phyloP scores from a whole-genome alignment of 257 asterid species.

The Penstemon davidsonii region DNA sequence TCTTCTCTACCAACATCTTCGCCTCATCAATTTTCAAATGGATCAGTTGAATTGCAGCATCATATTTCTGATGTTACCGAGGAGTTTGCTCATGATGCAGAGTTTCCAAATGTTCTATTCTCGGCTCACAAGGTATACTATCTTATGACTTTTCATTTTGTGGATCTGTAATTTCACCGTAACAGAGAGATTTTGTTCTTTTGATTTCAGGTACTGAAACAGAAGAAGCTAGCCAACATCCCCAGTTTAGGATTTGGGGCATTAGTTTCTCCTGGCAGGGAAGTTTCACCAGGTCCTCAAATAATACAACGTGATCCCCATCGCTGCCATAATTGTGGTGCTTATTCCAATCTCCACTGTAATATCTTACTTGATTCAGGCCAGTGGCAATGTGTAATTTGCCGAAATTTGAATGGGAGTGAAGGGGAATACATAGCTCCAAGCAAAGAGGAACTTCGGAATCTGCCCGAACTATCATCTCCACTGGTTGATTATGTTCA shows the following conservation, averaged over 20 bases:
- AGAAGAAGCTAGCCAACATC: slow-evolving; percentile 76
- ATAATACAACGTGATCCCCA: slow-evolving; percentile 86
- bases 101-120: slow-evolving; percentile 71
- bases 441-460: slow-evolving; percentile 75
- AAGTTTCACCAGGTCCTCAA: slow-evolving; percentile 85
- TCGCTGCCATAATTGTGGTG: slow-evolving; percentile 89
- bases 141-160: no score
- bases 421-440: slow-evolving; percentile 86
- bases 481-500: slow-evolving; percentile 82
- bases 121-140: slow-evolving; percentile 83
- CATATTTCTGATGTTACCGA: slow-evolving; percentile 54
- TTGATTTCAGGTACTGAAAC: slow-evolving; percentile 69
- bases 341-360: slow-evolving; percentile 89
- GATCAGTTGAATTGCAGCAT: slow-evolving; percentile 60
- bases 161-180: no score
- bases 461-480: slow-evolving; percentile 75
- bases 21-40: slow-evolving; percentile 66
- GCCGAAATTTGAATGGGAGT: slow-evolving; percentile 85
- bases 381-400: slow-evolving; percentile 96
- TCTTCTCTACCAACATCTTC: slow-evolving; percentile 82
- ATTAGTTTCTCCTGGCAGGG: slow-evolving; percentile 82
- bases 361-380: slow-evolving; percentile 84
- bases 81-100: slow-evolving; percentile 49
- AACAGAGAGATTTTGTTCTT: slow-evolving; percentile 1
- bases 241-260: slow-evolving; percentile 95